phyloP scores from a whole-genome alignment of 306 rosid species.

The Begonia peltatifolia region DNA sequence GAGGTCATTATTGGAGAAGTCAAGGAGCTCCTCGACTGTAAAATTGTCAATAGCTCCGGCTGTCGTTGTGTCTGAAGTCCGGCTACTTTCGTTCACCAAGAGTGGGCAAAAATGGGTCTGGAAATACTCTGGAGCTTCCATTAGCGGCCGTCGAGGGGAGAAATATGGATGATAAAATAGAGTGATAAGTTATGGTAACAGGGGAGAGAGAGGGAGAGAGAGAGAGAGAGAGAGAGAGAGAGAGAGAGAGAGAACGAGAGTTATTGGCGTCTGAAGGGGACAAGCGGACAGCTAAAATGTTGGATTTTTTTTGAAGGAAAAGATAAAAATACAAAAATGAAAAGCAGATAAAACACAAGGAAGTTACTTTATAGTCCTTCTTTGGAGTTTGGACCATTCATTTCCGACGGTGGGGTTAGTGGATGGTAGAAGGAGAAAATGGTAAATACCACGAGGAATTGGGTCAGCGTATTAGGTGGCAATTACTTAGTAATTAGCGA shows the following conservation, averaged over 20 bases:
- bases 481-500: too few relatives aligned
- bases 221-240: slow-evolving; percentile 5
- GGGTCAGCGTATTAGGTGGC: too few relatives aligned
- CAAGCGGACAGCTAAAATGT: slow-evolving; percentile 43
- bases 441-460: too few relatives aligned
- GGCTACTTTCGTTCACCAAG: slow-evolving; percentile 25
- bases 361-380: slow-evolving; percentile 20
- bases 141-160: slow-evolving; percentile 12
- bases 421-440: too few relatives aligned
- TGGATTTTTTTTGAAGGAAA: slow-evolving; percentile 6
- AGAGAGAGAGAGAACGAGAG: slow-evolving; percentile 20
- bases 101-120: slow-evolving; percentile 31
- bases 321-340: too few relatives aligned
- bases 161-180: slow-evolving; percentile 22
- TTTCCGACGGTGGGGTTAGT: too few relatives aligned
- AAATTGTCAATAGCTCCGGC: slow-evolving; percentile 29
- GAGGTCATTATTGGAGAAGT: slow-evolving; percentile 49
- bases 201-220: slow-evolving; percentile 21
- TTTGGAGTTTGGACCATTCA: not conserved
- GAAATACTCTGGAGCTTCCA: slow-evolving; percentile 61
- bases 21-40: slow-evolving; percentile 71
- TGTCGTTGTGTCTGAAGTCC: slow-evolving; percentile 7
- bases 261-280: slow-evolving; percentile 42
- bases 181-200: slow-evolving; percentile 38
- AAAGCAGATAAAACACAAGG: not conserved